A percentile compares a stretch with the other conserved stretches of the same genome.
These are phyloP conservation scores for Stentor roeselii DNA, from an alignment of 73 alveolate genomes.

Conservation along the genomic window DNA sequence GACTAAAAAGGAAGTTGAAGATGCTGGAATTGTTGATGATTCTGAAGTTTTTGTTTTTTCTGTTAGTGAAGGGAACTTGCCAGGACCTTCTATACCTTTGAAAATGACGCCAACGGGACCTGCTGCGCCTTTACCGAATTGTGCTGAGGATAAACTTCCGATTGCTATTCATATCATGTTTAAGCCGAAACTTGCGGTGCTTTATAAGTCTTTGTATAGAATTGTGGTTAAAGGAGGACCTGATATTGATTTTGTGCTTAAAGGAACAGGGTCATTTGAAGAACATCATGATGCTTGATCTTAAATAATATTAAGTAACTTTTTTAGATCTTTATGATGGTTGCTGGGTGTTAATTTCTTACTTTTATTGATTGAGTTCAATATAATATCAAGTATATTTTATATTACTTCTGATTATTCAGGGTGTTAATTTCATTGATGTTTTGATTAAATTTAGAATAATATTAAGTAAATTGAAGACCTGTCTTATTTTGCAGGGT, in stretches of 20 bases:
- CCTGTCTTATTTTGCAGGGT: too few relatives aligned
- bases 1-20: slow-evolving; percentile 59
- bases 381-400: too few relatives aligned
- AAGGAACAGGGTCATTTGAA: slow-evolving; percentile 87
- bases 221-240: slow-evolving; percentile 83
- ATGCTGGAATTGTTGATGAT: slow-evolving; percentile 58
- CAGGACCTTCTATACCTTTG: slow-evolving; percentile 54
- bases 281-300: slow-evolving; percentile 67
- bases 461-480: too few relatives aligned
- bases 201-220: slow-evolving; percentile 87
- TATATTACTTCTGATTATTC: too few relatives aligned
- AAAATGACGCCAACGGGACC: slow-evolving; percentile 65
- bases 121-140: slow-evolving; percentile 44
- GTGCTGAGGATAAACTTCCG: slow-evolving; percentile 49
- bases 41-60: slow-evolving; percentile 68
- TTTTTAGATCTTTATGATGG: too few relatives aligned
- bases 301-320: too few relatives aligned
- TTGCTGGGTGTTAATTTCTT: too few relatives aligned
- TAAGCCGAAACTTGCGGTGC: slow-evolving; percentile 81
- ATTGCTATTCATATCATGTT: slow-evolving; percentile 46
- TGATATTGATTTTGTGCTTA: slow-evolving; percentile 73
- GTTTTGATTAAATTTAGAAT: too few relatives aligned
- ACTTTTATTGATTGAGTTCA: too few relatives aligned
- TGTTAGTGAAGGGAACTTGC: slow-evolving; percentile 45
- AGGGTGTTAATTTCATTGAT: too few relatives aligned